phyloP scores from a whole-genome alignment of 176 grass and related monocot species.

The Avena insularis region DNA sequence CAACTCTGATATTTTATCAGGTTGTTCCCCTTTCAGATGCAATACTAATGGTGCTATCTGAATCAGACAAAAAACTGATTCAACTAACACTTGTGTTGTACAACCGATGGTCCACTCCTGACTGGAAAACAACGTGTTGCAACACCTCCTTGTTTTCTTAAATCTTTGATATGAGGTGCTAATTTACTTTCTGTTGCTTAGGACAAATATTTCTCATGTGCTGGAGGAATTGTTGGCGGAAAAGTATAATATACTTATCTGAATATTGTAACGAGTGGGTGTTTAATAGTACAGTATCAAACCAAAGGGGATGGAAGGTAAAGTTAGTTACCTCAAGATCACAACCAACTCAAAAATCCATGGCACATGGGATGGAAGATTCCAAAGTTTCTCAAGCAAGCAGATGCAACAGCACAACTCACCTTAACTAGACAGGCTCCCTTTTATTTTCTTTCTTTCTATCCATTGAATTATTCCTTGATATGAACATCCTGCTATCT shows the following conservation, averaged over 20 bases:
- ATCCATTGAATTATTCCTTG: no score
- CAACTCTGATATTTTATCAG: neutral
- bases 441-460: no score
- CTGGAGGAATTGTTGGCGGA: neutral
- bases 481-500: no score
- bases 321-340: no score
- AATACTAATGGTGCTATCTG: neutral
- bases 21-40: constrained; percentile 11
- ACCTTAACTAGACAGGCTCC: no score
- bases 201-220: neutral
- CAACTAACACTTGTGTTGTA: neutral
- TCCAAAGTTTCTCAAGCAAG: no score
- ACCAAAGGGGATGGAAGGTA: no score
- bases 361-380: no score
- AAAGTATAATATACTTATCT: neutral
- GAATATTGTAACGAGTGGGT: neutral
- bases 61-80: neutral
- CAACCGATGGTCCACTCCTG: neutral
- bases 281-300: neutral
- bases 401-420: no score
- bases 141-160: neutral
- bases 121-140: neutral
- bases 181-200: neutral
- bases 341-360: no score
- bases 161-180: neutral